phyloP scores from a whole-genome alignment of 768 basidiomycete genomes.

The Leccinellum luteum region DNA sequence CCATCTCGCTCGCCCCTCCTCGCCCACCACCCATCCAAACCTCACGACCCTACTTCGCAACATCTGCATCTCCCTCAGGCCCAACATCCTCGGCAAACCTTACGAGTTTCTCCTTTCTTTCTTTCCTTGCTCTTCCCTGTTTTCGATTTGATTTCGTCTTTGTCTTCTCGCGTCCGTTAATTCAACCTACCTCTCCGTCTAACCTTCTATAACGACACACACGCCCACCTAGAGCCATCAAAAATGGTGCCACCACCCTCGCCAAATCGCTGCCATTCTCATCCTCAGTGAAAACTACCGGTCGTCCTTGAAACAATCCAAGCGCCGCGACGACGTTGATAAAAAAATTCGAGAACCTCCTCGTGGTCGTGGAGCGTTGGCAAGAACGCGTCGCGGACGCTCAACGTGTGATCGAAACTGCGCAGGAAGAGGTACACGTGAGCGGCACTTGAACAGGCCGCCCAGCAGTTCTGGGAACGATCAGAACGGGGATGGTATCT shows the following conservation, averaged over 20 bases:
- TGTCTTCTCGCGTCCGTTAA: too few relatives aligned
- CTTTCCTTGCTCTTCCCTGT: neutral
- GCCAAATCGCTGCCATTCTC: slow-evolving; percentile 77
- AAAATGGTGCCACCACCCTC: slow-evolving; percentile 79
- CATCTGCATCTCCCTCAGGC: too few relatives aligned
- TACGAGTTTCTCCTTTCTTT: slow-evolving; percentile 30
- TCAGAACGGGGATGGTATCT: slow-evolving; percentile 32
- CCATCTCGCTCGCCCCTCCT: too few relatives aligned
- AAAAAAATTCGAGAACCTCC: slow-evolving; percentile 65
- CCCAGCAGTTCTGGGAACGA: too few relatives aligned
- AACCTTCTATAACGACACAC: too few relatives aligned
- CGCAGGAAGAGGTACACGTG: slow-evolving; percentile 47
- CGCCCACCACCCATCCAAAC: too few relatives aligned
- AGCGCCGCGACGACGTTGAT: slow-evolving; percentile 66
- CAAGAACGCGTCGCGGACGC: slow-evolving; percentile 34
- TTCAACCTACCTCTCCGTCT: neutral
- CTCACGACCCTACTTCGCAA: too few relatives aligned
- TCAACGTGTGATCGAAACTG: slow-evolving; percentile 40
- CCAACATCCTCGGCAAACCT: too few relatives aligned
- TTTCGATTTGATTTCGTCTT: neutral
- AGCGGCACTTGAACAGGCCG: too few relatives aligned
- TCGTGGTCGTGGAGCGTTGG: slow-evolving; percentile 44
- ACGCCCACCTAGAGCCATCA: slow-evolving; percentile 58
- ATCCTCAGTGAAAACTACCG: slow-evolving; percentile 80
- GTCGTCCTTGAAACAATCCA: slow-evolving; percentile 62